Conservation (phyloP, 768 basidiomycete species). For the Pilatotrama ljubarskyi region DNA sequence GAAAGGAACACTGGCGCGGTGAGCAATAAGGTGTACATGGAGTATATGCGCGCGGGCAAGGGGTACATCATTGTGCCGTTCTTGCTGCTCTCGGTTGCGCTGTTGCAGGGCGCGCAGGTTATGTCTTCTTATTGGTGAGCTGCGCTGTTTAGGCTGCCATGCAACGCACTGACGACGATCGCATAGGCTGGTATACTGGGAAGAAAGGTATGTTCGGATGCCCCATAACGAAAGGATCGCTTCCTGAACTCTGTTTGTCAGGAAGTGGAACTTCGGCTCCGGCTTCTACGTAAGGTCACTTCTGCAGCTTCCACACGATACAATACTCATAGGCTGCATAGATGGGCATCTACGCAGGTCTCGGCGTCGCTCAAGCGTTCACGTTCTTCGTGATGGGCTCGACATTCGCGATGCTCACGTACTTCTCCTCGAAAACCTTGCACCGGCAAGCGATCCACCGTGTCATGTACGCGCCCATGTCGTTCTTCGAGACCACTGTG, state of each 20-base stretch:
- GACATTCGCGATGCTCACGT: slow-evolving; percentile 66
- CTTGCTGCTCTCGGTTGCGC: slow-evolving; percentile 55
- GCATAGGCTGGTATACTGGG: slow-evolving; percentile 81
- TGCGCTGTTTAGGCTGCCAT: neutral
- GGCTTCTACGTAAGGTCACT: slow-evolving; percentile 68
- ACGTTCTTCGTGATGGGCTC: slow-evolving; percentile 68
- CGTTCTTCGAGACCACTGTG: slow-evolving; percentile 86
- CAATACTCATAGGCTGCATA: slow-evolving; percentile 30
- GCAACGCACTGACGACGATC: neutral
- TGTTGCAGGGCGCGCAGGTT: slow-evolving; percentile 71
- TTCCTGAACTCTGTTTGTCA: slow-evolving; percentile 27
- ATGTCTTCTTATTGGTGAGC: slow-evolving; percentile 74
- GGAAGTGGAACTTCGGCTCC: slow-evolving; percentile 55
- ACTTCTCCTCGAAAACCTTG: slow-evolving; percentile 70
- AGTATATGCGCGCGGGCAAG: slow-evolving; percentile 70
- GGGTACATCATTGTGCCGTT: slow-evolving; percentile 66
- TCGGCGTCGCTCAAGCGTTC: slow-evolving; percentile 72
- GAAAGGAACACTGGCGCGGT: slow-evolving; percentile 81
- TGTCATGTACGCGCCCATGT: slow-evolving; percentile 85
- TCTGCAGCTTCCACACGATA: neutral
- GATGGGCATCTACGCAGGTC: slow-evolving; percentile 80
- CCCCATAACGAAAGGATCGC: no score
- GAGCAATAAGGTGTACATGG: slow-evolving; percentile 49
- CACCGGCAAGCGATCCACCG: slow-evolving; percentile 64
- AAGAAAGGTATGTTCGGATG: slow-evolving; percentile 61